Evolutionary conservation across 805 yeast genomes (phyloP).

Genomic region (Dipodascus albidus): DNA sequence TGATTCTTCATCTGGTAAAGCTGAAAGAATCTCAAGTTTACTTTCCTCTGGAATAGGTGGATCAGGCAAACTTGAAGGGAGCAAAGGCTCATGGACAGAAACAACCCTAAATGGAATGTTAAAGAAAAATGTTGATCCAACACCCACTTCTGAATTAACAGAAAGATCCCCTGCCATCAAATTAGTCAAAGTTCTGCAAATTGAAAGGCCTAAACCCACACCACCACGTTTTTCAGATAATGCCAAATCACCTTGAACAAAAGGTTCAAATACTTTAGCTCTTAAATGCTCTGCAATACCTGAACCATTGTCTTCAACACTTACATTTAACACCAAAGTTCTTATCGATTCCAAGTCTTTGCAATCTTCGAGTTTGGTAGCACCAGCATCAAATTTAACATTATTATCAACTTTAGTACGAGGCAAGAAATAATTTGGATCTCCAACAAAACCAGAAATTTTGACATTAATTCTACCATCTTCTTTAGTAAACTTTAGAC

Average conservation of each 20-base stretch:
- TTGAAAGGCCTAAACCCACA: slow-evolving; percentile 83
- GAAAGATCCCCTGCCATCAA: slow-evolving; percentile 82
- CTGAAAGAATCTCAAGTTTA: not conserved
- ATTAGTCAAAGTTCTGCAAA: slow-evolving; percentile 78
- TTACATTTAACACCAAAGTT: slow-evolving; percentile 27
- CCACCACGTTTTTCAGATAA: slow-evolving; percentile 87
- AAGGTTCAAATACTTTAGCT: slow-evolving; percentile 83
- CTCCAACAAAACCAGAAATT: not conserved
- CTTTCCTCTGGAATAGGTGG: not conserved
- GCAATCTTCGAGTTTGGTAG: not conserved
- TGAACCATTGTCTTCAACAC: slow-evolving; percentile 82
- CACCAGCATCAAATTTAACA: not conserved
- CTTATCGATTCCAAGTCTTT: not conserved
- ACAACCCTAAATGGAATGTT: slow-evolving; percentile 33
- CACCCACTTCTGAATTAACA: slow-evolving; percentile 60
- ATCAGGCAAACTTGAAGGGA: slow-evolving; percentile 1
- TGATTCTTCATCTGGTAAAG: not conserved
- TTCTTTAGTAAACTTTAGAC: slow-evolving; percentile 83
- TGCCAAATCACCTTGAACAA: slow-evolving; percentile 94
- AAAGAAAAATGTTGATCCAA: slow-evolving; percentile 77
- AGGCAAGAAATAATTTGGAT: not conserved
- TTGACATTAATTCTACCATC: slow-evolving; percentile 22
- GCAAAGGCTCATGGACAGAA: slow-evolving; percentile 3
- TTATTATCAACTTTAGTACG: not conserved
- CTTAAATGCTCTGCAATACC: slow-evolving; percentile 78